Evolutionary conservation across 148 eudicot species (phyloP), one percentile per base, ranked within the genome.

Genomic region (Heliosperma pusillum): DNA sequence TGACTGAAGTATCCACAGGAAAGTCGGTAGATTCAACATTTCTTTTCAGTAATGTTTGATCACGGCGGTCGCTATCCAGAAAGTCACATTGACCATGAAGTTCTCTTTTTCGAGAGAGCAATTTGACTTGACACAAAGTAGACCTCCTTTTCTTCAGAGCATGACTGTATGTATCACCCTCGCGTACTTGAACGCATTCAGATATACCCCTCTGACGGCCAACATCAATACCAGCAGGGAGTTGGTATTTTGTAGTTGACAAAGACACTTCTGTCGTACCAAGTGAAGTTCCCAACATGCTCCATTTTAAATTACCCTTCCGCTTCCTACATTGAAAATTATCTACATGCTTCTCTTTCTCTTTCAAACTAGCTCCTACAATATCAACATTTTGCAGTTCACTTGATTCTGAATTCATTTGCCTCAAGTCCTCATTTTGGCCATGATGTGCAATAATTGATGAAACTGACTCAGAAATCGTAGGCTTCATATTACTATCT

Each of bases 381-480:
- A 77, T 70, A 24, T 20, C 30, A 12, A 66, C 69, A 75, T 69
- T 78, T 69, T 36, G 82, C 76, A 53, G 63, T 50, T 73, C 79
- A 24, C 82, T 79, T 45, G 70, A 73, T 68, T 56, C 67, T 7
- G 86, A 79, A 63, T 79, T 73, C 70, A 72, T 66, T 44, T 66
- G 74, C 75, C 76, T 79, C 67, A 70, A 78, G 69, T 83, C 90
- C 24, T 82, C 85, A 42, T 74, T 78, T 42, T 75, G 70, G 68
- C 77, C 72, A 60, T 75, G 78, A 79, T 67, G 67, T 36, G 75
- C 57, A 22, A n/a, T 74, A 77, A 74, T 69, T 70, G 78, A 75
- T 69, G 75, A 65, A 60, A 61, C 30, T 44, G 75, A 75, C 61
- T 86, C 74, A 9, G 58, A 74, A 60, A 77, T 76, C 74, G 75